phyloP scores from a whole-genome alignment of 768 basidiomycete species.

The Chalciporus piperatus region DNA sequence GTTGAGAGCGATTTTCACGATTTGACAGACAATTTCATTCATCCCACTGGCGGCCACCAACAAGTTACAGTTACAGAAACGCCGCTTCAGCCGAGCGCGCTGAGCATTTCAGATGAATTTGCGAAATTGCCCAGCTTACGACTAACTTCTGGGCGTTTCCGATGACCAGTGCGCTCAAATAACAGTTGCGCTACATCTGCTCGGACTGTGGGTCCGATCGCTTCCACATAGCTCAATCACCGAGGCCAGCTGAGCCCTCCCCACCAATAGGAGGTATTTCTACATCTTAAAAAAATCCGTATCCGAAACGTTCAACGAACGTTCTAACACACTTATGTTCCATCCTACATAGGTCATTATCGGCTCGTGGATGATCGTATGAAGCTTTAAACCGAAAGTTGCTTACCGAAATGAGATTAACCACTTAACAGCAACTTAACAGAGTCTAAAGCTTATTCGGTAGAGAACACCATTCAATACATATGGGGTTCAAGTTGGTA shows the following conservation, averaged over 20 bases:
- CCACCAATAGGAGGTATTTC: not conserved
- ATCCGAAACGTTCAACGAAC: not conserved
- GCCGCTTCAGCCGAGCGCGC: no score
- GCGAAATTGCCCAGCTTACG: not conserved
- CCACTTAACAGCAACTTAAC: not conserved
- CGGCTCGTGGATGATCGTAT: not conserved
- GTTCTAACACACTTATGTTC: no score
- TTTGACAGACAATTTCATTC: not conserved
- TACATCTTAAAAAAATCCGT: not conserved
- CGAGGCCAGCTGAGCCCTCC: no score
- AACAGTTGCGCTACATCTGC: no score
- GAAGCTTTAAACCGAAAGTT: not conserved
- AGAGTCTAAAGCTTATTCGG: not conserved
- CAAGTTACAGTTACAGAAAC: no score
- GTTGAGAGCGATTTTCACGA: not conserved
- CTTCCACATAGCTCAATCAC: not conserved
- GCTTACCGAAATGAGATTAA: not conserved
- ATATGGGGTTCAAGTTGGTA: not conserved
- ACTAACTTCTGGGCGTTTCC: not conserved
- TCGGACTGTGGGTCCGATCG: no score
- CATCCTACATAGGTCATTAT: no score
- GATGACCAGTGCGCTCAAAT: not conserved
- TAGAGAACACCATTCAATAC: not conserved
- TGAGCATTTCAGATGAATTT: not conserved
- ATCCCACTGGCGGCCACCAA: not conserved